Evolutionary conservation across 345 rosid species (phyloP), one percentile per base, ranked within the genome.

Genomic region (Eucalyptus curtisii): DNA sequence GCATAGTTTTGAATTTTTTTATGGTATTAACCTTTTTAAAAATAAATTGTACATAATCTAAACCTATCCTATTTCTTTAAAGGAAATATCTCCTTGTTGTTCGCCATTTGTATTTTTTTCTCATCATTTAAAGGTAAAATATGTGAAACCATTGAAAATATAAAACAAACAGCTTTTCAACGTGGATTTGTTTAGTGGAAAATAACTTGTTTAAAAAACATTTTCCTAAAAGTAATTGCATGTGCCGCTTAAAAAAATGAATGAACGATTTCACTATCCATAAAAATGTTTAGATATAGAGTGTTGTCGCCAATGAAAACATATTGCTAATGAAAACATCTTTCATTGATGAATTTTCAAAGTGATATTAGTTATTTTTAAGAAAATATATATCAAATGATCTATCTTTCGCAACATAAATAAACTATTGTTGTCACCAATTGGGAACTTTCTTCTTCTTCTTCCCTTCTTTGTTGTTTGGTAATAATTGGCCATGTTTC

Each of bases 341-440:
- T 55, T 24, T 61, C 31, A 61, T 27, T 27, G n/a, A 27, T 27
- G 17, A 64, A 64, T 15, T 64, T n/a, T n/a, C 76, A 64, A 64
- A n/a, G 4, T 7, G 9, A 64, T 64, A n/a, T 14, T 7, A 64
- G 10, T n/a, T 30, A n/a, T n/a, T n/a, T n/a, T 7, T 14, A 14
- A 16, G 31, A 61, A 61, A 61, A 2, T 30, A 61, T 30, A 61
- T 61, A 8, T 64, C 10, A n/a, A n/a, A n/a, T 7, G 1, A 1
- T 64, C 33, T 17, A 15, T 64, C 33, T 64, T 64, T 64, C 10
- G 19, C 5, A 14, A 64, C 17, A 64, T 4, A 64, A 64, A 64
- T 0, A 61, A 16, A 0, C 0, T 13, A 13, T 14, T 1, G 5
- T 64, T n/a, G 1, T 64, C 19, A 7, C 37, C 17, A 13, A n/a